Evolutionary conservation across 768 basidiomycete genomes (phyloP), one percentile per base, ranked within the genome.

Genomic region (Tricholoma furcatifolium): DNA sequence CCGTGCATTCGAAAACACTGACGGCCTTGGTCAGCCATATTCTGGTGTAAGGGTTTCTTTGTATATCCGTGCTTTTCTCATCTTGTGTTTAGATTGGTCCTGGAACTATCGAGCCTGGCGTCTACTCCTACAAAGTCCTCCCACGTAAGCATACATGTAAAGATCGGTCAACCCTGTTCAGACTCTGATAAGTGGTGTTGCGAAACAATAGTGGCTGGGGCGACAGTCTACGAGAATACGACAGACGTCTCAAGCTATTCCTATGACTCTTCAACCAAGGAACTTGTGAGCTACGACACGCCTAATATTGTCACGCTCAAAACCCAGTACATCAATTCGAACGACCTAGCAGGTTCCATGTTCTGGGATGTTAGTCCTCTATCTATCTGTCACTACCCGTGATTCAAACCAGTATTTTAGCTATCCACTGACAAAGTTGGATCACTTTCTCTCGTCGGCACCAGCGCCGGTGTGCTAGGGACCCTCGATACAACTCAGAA

Each of bases 221-320:
- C 85, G 5, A 66, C 77, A 48, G 80, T 90, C 38, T 78, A 74
- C 62, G 83, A 91, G 65, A 88, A 93, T 64, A 69, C 74, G 3
- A 79, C 74, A 4, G 82, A 87, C 52, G 81, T 90, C n/a, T 77
- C 87, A 10, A 84, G 84, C 57, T 92, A 91, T 67, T 87, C 87
- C 11, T 93, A 91, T 67, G 83, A 92, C 65, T 63, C 82, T 3
- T 57, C 70, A n/a, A 86, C 76, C 60, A 68, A 70, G 51, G 87
- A 89, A 62, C 75, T 91, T 21, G 83, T 92, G 30, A 84, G 83
- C 3, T 91, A 91, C 67, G 91, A 93, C 63, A 83, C 81, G 0
- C 88, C 87, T 15, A 71, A 81, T 57, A 83, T 91, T 59, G 82
- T 80, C 47, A 74, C 67, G 48, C 59, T 77, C 60, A 93, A 93